phyloP scores from a whole-genome alignment of 2,329 filamentous ascomycete species.

The Cryoendolithus antarcticus region DNA sequence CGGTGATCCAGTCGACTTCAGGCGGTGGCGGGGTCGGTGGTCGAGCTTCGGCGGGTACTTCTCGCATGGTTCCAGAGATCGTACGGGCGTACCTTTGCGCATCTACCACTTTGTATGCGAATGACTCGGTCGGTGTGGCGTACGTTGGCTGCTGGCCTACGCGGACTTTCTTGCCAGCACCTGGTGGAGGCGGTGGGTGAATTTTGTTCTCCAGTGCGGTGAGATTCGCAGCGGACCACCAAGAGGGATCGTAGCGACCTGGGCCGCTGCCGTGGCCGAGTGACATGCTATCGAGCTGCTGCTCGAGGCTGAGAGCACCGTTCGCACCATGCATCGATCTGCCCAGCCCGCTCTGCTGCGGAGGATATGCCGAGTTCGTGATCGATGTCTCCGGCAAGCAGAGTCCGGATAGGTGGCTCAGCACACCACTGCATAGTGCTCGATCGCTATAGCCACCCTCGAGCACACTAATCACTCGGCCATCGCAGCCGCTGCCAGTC shows the following conservation, averaged over 20 bases:
- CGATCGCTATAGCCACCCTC: constrained; percentile 95
- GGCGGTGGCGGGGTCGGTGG: constrained; percentile 58
- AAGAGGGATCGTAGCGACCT: constrained; percentile 26
- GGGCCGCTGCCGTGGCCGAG: constrained; percentile 1
- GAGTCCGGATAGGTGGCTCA: constrained; percentile 82
- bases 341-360: neutral
- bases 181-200: constrained; percentile 35
- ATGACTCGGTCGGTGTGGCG: constrained; percentile 78
- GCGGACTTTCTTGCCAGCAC: constrained; percentile 43
- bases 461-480: constrained; percentile 80
- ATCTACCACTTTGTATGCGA: constrained; percentile 64
- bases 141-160: constrained; percentile 56
- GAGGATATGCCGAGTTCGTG: constrained; percentile 2
- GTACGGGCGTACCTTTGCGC: constrained; percentile 54
- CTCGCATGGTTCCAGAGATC: constrained; percentile 41
- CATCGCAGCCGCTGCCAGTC: constrained; percentile 63
- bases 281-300: constrained; percentile 3
- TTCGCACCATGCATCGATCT: neutral
- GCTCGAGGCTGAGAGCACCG: constrained; percentile 8
- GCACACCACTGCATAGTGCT: constrained; percentile 72
- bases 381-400: constrained; percentile 24
- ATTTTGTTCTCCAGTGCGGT: constrained; percentile 56
- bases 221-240: constrained; percentile 43
- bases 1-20: constrained; percentile 73
- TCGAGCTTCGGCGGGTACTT: constrained; percentile 21